Conservation (phyloP, 306 rosid species). For the Ochetophila trinervis region DNA sequence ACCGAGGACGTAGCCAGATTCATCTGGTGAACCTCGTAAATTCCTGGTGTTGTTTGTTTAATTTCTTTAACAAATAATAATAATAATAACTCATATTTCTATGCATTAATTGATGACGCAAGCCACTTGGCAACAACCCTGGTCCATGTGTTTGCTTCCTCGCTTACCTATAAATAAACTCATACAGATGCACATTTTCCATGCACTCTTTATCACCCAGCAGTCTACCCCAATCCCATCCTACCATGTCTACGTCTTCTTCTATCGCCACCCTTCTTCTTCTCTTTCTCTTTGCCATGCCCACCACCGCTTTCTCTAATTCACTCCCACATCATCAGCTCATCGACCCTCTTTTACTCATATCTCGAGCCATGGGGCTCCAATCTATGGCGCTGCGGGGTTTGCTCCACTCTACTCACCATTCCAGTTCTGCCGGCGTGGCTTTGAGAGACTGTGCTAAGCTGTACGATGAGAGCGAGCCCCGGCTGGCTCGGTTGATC, state of each 20-base stretch:
- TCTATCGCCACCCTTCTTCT: constrained; percentile 20
- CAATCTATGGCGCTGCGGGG: constrained; percentile 28
- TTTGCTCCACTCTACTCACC: neutral
- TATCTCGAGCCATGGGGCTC: constrained; percentile 23
- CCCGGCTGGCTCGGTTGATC: constrained; percentile 31
- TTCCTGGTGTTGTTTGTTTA: too few species aligned
- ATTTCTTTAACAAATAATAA: too few species aligned
- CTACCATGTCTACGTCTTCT: constrained; percentile 33
- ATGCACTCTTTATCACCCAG: constrained; percentile 18
- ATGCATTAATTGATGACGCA: too few species aligned
- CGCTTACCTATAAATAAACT: constrained; percentile 42
- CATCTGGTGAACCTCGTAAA: too few species aligned
- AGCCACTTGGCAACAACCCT: constrained; percentile 31
- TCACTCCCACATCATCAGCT: constrained; percentile 23
- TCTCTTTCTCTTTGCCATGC: constrained; percentile 20
- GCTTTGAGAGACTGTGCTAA: constrained; percentile 52
- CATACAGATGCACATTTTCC: constrained; percentile 29
- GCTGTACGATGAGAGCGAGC: constrained; percentile 59
- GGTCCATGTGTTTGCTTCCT: constrained; percentile 40
- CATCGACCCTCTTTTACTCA: constrained; percentile 29
- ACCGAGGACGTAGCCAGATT: too few species aligned
- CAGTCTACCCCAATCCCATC: neutral
- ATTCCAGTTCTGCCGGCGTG: neutral
- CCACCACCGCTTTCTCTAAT: constrained; percentile 22
- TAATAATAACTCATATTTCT: too few species aligned